Percentiles rank a stretch among this genome's conserved stretches.
Conservation (phyloP, 768 basidiomycete genomes). For the Tricholoma terreum region DNA sequence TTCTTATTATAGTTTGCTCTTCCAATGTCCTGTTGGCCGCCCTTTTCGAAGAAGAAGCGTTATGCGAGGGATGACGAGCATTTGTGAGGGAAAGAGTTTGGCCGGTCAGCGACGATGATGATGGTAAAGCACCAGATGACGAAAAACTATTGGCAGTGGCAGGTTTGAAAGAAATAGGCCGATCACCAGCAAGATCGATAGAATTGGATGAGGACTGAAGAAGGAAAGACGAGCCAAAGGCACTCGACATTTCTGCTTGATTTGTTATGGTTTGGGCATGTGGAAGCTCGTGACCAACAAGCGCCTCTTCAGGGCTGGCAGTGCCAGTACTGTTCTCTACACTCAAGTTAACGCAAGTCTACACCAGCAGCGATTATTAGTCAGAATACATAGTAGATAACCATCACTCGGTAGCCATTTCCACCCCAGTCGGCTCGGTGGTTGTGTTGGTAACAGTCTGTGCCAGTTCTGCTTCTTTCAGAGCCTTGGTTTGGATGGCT, state of each 20-base stretch:
- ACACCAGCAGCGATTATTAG: neutral
- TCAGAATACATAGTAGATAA: neutral
- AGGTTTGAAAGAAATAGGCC: constrained; percentile 9
- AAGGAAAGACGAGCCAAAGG: constrained; percentile 33
- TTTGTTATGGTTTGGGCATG: constrained; percentile 38
- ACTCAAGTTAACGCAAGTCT: neutral
- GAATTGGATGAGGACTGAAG: constrained; percentile 23
- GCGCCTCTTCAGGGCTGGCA: constrained; percentile 37
- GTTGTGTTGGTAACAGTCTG: constrained; percentile 3
- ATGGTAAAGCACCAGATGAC: constrained; percentile 20
- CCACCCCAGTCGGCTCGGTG: neutral
- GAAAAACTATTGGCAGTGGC: constrained; percentile 23
- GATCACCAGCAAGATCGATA: constrained; percentile 6
- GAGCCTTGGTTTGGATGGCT: constrained; percentile 27
- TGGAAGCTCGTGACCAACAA: constrained; percentile 36
- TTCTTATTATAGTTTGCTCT: constrained; percentile 46
- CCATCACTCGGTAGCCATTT: constrained; percentile 5
- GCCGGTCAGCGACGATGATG: constrained; percentile 29
- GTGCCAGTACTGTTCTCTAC: neutral
- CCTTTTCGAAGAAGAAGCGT: constrained; percentile 18
- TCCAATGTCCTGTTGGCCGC: constrained; percentile 38
- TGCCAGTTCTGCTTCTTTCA: constrained; percentile 12
- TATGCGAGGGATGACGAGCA: neutral
- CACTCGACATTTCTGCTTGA: constrained; percentile 41
- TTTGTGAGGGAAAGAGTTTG: constrained; percentile 17